Conservation (phyloP, 495 filamentous ascomycete species). For the Penicillium cosmopolitanum region DNA sequence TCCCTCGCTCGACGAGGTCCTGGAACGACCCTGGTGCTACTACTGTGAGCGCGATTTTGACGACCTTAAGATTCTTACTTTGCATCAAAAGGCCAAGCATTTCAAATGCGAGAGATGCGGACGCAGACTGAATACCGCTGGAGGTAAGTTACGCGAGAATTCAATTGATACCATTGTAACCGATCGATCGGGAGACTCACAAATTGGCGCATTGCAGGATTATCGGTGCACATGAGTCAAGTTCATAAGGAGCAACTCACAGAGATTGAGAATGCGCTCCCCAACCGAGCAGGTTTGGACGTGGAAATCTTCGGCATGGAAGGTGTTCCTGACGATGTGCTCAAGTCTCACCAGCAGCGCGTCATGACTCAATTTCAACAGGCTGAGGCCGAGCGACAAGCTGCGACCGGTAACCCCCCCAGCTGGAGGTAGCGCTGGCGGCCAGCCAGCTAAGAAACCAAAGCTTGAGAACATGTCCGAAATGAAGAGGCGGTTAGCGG, state of each 20-base stretch:
- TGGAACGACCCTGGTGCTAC: constrained; percentile 93
- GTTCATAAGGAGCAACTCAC: constrained; percentile 92
- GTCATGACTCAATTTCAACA: constrained; percentile 82
- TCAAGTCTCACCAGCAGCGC: constrained; percentile 79
- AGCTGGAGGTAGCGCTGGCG: constrained; percentile 57
- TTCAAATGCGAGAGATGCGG: constrained; percentile 94
- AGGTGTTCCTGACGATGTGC: constrained; percentile 86
- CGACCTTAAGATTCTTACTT: constrained; percentile 92
- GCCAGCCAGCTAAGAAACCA: constrained; percentile 71
- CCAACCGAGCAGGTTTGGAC: constrained; percentile 78
- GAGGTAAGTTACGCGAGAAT: constrained; percentile 62
- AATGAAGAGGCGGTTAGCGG: constrained; percentile 80
- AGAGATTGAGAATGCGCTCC: constrained; percentile 87
- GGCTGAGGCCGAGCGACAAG: constrained; percentile 79
- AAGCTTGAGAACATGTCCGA: constrained; percentile 78
- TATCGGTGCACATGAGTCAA: constrained; percentile 96
- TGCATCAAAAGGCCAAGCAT: constrained; percentile 97
- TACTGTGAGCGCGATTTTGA: constrained; percentile 99
- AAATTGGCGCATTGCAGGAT: constrained; percentile 56
- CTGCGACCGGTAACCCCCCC: constrained; percentile 82
- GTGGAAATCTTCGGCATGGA: constrained; percentile 99
- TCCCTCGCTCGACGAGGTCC: constrained; percentile 83
- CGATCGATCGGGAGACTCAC: constrained; percentile 13
- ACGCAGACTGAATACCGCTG: constrained; percentile 88
- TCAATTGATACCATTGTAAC: background rate